Conservation (phyloP, 495 filamentous ascomycete genomes). For the Hypoxylon trugodes region DNA sequence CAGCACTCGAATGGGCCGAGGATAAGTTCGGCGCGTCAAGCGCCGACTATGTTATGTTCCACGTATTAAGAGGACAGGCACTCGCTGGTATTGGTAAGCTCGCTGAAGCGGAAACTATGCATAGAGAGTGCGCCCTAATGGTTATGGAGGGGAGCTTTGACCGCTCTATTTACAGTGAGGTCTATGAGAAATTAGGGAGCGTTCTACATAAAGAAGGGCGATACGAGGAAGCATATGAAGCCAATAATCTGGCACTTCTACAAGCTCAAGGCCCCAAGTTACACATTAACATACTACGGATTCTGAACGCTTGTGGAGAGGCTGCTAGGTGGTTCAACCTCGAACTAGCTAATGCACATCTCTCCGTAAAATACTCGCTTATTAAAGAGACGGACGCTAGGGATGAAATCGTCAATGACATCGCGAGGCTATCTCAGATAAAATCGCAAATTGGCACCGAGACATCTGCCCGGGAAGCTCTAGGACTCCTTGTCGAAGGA, state of each 20-base stretch:
- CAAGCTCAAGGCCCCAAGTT: background rate
- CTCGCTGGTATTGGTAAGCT: background rate
- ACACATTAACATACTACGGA: background rate
- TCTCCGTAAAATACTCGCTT: background rate
- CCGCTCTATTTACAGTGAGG: background rate
- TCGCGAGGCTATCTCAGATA: background rate
- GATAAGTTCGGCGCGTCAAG: background rate
- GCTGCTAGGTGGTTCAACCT: background rate
- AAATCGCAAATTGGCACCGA: background rate
- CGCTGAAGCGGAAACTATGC: background rate
- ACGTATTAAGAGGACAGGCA: background rate
- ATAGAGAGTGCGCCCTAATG: background rate
- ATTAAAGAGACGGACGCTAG: background rate
- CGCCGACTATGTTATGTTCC: background rate
- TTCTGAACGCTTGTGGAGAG: background rate
- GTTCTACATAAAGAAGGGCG: background rate
- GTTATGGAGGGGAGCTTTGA: background rate
- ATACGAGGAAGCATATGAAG: background rate
- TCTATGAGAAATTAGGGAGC: background rate
- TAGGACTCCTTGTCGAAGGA: background rate
- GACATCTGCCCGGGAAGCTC: background rate
- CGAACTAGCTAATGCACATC: background rate
- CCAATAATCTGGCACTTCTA: background rate
- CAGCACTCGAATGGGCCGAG: background rate
- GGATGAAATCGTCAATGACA: background rate